Evolutionary conservation across 768 basidiomycete genomes (phyloP).

Genomic region (Terana coerulea): DNA sequence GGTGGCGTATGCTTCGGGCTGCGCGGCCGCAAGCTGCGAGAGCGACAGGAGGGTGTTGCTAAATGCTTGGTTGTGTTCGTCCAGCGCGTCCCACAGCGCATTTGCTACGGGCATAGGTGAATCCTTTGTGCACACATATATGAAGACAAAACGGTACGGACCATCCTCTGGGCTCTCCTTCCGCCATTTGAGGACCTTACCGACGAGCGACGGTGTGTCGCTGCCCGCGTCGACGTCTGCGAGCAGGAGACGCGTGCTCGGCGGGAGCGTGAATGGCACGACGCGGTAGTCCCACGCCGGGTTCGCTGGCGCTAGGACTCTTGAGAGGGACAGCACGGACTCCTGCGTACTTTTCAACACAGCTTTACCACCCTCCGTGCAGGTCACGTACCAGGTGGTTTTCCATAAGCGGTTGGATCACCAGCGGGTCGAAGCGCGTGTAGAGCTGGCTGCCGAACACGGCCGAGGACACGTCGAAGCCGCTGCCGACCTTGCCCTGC

Average conservation of each 20-base stretch:
- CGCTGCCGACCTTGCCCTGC: slow-evolving; percentile 97
- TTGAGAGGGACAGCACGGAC: slow-evolving; percentile 31
- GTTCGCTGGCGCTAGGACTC: slow-evolving; percentile 62
- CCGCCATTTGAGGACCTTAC: slow-evolving; percentile 89
- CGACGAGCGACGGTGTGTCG: slow-evolving; percentile 91
- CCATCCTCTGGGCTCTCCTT: slow-evolving; percentile 58
- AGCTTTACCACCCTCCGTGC: not conserved
- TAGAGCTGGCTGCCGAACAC: slow-evolving; percentile 95
- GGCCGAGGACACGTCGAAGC: slow-evolving; percentile 94
- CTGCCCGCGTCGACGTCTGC: slow-evolving; percentile 97
- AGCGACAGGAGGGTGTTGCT: slow-evolving; percentile 50
- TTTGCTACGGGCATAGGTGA: slow-evolving; percentile 37
- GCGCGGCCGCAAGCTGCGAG: slow-evolving; percentile 42
- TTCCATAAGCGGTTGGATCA: slow-evolving; percentile 63
- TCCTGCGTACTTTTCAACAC: not conserved
- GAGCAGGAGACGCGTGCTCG: slow-evolving; percentile 76
- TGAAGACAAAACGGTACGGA: too few relatives aligned
- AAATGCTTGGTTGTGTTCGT: slow-evolving; percentile 57
- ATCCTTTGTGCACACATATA: not conserved
- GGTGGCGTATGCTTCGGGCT: slow-evolving; percentile 48
- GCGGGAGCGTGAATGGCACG: slow-evolving; percentile 77
- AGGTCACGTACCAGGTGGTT: slow-evolving; percentile 37
- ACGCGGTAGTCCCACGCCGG: slow-evolving; percentile 70
- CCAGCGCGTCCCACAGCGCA: slow-evolving; percentile 60
- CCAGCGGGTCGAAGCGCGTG: slow-evolving; percentile 75